Evolutionary conservation across 2,329 filamentous ascomycete species (phyloP), one percentile per base, ranked within the genome.

Genomic region (Teratosphaeria epicoccoides): DNA sequence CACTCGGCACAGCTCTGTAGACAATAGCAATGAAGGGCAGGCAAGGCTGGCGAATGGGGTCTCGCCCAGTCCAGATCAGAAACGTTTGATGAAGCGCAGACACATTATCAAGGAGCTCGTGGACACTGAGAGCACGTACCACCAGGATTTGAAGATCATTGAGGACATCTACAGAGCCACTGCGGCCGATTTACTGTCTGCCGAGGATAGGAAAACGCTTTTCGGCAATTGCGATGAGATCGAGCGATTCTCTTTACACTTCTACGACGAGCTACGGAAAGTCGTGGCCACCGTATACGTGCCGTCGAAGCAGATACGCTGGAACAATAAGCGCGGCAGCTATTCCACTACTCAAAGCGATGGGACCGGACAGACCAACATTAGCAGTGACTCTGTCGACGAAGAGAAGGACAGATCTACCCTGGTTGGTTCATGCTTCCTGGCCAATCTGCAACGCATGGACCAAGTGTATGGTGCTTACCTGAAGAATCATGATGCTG

Each of bases 101-200:
- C 82, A 94, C 66, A 82, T 94, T 46, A 85, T 97, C 62, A 90
- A 91, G 64, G 93, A 98, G 68, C 75, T 98, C 33, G 79, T 96
- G 45, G 89, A 96, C 63, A 98, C 93, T 0, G 93, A 98, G 66
- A 83, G 88, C 46, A 83, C 85, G 5, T 97, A 95, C 69, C 83
- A 94, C 52, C 82, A 88, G 57, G 93, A 98, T 67, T 91, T 98
- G 88, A 95, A 90, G 66, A 91, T 98, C 49, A 85, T 95, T 2
- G 88, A 95, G 63, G 90, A 97, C 64, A 97, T 98, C 50, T 98
- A 97, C 76, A 95, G 94, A 69, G 89, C 88, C 43, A 97, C 93
- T 0, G 62, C 58, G 46, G 66, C 62, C 51, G 82, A 88, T 7
- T 82, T 88, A 57, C 79, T 96, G 24, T 87, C 86, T 43, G 74